Base-by-base conservation (phyloP, 805 yeast genomes). In the Suhomyces xylopsoci region DNA sequence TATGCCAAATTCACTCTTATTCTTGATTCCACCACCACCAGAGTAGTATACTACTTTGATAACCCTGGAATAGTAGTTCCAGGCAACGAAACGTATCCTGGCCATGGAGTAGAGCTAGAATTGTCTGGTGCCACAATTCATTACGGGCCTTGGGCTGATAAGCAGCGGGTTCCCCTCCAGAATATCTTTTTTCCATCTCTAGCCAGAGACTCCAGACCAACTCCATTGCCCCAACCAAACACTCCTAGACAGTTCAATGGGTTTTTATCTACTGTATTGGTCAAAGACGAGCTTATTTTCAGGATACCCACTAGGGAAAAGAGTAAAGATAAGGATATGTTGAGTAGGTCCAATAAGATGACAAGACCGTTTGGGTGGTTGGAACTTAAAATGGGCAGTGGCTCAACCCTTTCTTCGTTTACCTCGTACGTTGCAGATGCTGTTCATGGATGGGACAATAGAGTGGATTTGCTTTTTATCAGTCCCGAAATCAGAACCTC, bases 141-240 rank as follows among this genome's bases (percentile, higher is more conserved):
- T 58, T 92, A 90, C 63, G 99, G 99, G 0, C 96, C 99, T 0
- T 93, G 97, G 97, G 88, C 97, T 0, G 96, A 94, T 54, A 82
- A 93, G 36, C 96, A 94, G 66, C 67, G 96, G 15, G 76, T 76
- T 2, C 80, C 84, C 1, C 61, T 92, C 8, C 91, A 86, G 52
- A 69, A 74, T 14, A 70, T 85, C 69, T 70, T 94, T 22, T 82
- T 87, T 51, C 99, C 99, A 0, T 65, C 79, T 0, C 64, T 83
- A 9, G 81, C 87, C 24, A 69, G 85, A 46, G 89, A 90, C 60
- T 69, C 83, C 2, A 59, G 61, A 9, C 70, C 73, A 3, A 67
- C 68, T 2, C 54, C 53, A 19, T 48, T 49, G 5, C 67, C 80
- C 3, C 49, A 34, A 12, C 73, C 84, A 0, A 93, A 92, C 0